Evolutionary conservation across 2,329 filamentous ascomycete species (phyloP).

Genomic region (Ascochyta pisi): DNA sequence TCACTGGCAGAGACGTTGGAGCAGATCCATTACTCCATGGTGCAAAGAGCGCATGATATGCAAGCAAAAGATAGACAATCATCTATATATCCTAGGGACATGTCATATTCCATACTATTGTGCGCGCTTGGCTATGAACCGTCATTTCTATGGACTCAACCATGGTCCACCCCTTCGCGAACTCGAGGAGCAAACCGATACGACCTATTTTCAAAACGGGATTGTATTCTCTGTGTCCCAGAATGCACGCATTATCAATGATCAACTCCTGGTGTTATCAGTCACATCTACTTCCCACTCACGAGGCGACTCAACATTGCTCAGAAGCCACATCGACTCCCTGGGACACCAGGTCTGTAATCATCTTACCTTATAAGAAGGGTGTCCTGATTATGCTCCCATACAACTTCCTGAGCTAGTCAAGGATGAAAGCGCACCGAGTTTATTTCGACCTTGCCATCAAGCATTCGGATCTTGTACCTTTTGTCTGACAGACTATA

Average conservation of each 20-base stretch:
- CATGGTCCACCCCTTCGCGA: conserved; percentile 20
- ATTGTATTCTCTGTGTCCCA: conserved; percentile 6
- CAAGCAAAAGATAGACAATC: too few relatives aligned
- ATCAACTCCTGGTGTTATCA: conserved; percentile 25
- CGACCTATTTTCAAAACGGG: background rate
- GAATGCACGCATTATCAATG: conserved; percentile 24
- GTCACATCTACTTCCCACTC: conserved; percentile 18
- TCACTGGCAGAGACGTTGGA: too few relatives aligned
- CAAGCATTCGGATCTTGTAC: conserved; percentile 26
- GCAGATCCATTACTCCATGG: too few relatives aligned
- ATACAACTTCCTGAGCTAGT: conserved; percentile 23
- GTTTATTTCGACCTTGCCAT: conserved; percentile 17
- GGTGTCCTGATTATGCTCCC: background rate
- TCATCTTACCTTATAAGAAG: conserved; percentile 13
- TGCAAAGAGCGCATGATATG: too few relatives aligned
- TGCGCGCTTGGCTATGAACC: conserved; percentile 32
- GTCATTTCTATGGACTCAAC: conserved; percentile 24
- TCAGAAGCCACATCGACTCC: conserved; percentile 19
- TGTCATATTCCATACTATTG: too few relatives aligned
- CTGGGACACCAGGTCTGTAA: conserved; percentile 8
- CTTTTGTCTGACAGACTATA: conserved; percentile 28
- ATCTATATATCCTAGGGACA: too few relatives aligned
- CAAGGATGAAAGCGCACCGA: conserved; percentile 11
- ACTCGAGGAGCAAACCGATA: conserved; percentile 6
- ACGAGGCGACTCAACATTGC: conserved; percentile 14